Evolutionary conservation across 306 rosid genomes (phyloP).

Genomic region (Dalbergia cochinchinensis): DNA sequence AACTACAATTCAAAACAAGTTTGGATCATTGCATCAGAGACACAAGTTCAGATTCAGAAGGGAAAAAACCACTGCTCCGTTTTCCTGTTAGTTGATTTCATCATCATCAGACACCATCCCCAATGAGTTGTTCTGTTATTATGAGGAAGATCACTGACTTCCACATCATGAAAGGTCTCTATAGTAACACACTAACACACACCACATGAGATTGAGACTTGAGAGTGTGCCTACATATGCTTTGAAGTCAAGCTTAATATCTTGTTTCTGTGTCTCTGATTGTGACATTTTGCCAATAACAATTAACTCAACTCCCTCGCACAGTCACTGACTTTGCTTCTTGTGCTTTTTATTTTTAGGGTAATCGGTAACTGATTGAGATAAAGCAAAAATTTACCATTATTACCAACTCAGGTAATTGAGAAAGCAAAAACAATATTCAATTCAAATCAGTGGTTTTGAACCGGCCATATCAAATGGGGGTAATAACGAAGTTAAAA

Average conservation of each 20-base stretch:
- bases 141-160: background rate
- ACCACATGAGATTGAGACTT: slow-evolving; percentile 48
- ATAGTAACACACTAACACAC: background rate
- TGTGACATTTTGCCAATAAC: slow-evolving; percentile 42
- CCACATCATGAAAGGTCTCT: too few relatives aligned
- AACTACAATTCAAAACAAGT: slow-evolving; percentile 61
- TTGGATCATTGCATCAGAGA: slow-evolving; percentile 41
- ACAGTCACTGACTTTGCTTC: slow-evolving; percentile 34
- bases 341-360: slow-evolving; percentile 28
- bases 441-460: slow-evolving; percentile 36
- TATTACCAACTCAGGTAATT: slow-evolving; percentile 11
- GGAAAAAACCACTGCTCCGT: slow-evolving; percentile 45
- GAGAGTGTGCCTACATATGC: slow-evolving; percentile 27
- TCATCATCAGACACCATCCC: slow-evolving; percentile 32
- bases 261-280: slow-evolving; percentile 40
- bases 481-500: slow-evolving; percentile 3
- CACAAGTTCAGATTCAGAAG: slow-evolving; percentile 47
- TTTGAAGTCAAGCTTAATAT: slow-evolving; percentile 40
- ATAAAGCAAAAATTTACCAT: background rate
- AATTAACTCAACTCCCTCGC: slow-evolving; percentile 22
- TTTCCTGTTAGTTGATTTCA: slow-evolving; percentile 49
- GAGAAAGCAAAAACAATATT: slow-evolving; percentile 34
- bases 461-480: slow-evolving; percentile 11
- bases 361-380: slow-evolving; percentile 10
- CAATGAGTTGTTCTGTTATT: background rate